These are phyloP conservation scores for Gomphus bonarii DNA, from an alignment of 1,284 basidiomycete genomes.

Conservation along the genomic window DNA sequence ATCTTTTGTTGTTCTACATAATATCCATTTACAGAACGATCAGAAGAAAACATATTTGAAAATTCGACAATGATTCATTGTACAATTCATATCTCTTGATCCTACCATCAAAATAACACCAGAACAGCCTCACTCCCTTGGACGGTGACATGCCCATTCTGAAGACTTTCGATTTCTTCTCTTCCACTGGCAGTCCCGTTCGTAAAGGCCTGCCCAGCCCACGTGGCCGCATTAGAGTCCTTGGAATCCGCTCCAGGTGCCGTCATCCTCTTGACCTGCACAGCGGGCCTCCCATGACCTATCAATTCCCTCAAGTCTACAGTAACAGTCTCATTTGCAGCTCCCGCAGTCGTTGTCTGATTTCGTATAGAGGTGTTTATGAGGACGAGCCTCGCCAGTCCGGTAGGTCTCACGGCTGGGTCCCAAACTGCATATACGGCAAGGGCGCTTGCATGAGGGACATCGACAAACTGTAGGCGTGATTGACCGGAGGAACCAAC, in stretches of 20 bases:
- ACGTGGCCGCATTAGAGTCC: slow-evolving; percentile 21
- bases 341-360: slow-evolving; percentile 13
- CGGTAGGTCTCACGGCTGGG: slow-evolving; percentile 5
- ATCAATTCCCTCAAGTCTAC: slow-evolving; percentile 20
- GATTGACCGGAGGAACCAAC: slow-evolving; percentile 22
- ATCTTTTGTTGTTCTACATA: too few species aligned
- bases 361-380: slow-evolving; percentile 25
- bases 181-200: slow-evolving; percentile 22
- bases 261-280: slow-evolving; percentile 23
- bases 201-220: slow-evolving; percentile 26
- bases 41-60: too few species aligned
- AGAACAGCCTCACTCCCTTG: slow-evolving; percentile 25
- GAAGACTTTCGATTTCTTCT: slow-evolving; percentile 19
- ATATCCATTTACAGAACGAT: too few species aligned
- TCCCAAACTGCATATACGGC: slow-evolving; percentile 28
- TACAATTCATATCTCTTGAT: too few species aligned
- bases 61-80: too few species aligned
- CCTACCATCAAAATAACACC: slow-evolving; percentile 19
- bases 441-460: slow-evolving; percentile 18
- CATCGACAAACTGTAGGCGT: slow-evolving; percentile 19
- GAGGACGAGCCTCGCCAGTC: slow-evolving; percentile 20
- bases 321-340: slow-evolving; percentile 12
- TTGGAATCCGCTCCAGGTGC: slow-evolving; percentile 23
- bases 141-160: slow-evolving; percentile 17
- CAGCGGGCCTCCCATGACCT: slow-evolving; percentile 7